Conservation (phyloP, 495 filamentous ascomycete species). For the Neurospora sp. region DNA sequence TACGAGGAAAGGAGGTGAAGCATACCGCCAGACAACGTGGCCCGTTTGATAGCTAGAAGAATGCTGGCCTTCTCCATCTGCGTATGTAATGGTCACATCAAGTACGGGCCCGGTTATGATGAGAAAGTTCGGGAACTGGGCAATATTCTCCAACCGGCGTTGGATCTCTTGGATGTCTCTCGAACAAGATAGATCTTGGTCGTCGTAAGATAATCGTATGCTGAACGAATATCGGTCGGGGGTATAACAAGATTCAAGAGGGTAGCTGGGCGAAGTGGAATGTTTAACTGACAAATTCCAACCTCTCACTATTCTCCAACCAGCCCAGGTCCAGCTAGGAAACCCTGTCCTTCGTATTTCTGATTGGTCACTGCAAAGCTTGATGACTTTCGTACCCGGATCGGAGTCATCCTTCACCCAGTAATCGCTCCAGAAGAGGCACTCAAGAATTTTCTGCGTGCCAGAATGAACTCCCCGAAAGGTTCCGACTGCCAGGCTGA, state of each 20-base stretch:
- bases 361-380: not conserved
- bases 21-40: not conserved
- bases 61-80: not conserved
- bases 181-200: fast-evolving
- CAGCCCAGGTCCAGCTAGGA: conserved; percentile 2
- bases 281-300: too few species aligned
- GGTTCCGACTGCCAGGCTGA: not conserved
- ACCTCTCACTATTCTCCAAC: not conserved
- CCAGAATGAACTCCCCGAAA: not conserved
- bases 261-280: too few species aligned
- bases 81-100: not conserved
- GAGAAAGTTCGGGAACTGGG: not conserved
- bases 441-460: fast-evolving
- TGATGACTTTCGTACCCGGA: too few species aligned
- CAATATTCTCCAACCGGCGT: fast-evolving
- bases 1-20: not conserved
- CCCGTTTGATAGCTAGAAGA: not conserved
- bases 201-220: not conserved
- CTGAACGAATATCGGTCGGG: not conserved
- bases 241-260: too few species aligned
- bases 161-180: fast-evolving
- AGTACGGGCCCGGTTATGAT: not conserved
- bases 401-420: not conserved
- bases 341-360: not conserved
- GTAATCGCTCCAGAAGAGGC: not conserved